Evolutionary conservation across 2,329 filamentous ascomycete genomes (phyloP), one percentile per base, ranked within the genome.

Genomic region (Cercospora sesami): DNA sequence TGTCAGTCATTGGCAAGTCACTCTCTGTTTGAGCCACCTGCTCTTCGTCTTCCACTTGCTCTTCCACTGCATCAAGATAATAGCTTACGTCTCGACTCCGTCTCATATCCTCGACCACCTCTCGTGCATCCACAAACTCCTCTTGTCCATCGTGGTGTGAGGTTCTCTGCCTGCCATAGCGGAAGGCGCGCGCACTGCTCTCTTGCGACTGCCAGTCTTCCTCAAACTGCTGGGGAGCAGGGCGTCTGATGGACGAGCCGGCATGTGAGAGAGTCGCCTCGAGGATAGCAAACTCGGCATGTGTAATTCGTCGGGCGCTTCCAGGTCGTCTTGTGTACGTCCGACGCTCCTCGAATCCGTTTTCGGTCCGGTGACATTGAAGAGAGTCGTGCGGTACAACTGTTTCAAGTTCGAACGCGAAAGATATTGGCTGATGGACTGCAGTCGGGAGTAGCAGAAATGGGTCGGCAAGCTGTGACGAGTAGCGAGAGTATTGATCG

Each of bases 151-250:
- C 14, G 6, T 28, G 36, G 1, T n/a, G 42, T 21, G 48, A 31
- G 8, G 3, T 55, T 4, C 21, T 5, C 45, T 45, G 26, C n/a
- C 23, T 14, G 7, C 55, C n/a, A n/a, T 59, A 67, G 39, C 10
- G 8, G 30, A 67, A 67, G 16, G 33, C 18, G 23, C 39, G 45
- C 9, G 65, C 61, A n/a, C 36, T 33, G 14, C 31, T 51, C 18
- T 63, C 60, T 48, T 33, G 33, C 8, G 26, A n/a, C 51, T 63
- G 60, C 60, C 65, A 67, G n/a, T 63, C 60, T 30, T 60, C 51
- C 53, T 33, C 48, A 4, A 33, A 60, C 21, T 58, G 28, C 33
- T 53, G 58, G 33, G 60, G 48, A 7, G 58, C 42, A 18, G 36
- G 33, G n/a, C 59, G 60, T 31, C 21, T 36, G 28, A 33, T 18